Evolutionary conservation across 2,329 filamentous ascomycete species (phyloP).

Genomic region (Fusarium nanum): DNA sequence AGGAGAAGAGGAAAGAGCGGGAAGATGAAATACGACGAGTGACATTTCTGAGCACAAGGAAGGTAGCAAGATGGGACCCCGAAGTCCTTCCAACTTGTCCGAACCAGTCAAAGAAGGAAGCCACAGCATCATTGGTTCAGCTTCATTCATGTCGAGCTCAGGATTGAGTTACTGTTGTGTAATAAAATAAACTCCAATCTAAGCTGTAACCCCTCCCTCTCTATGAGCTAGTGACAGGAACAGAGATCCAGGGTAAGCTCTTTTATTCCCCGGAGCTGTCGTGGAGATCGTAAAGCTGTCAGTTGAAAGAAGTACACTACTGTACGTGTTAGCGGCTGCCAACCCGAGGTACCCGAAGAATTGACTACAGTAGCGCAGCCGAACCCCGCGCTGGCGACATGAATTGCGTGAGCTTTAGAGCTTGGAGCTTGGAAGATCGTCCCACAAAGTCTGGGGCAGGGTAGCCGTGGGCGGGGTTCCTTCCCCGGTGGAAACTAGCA

Average conservation of each 20-base stretch:
- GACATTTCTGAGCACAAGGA: conserved; percentile 20
- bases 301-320: conserved; percentile 11
- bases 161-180: conserved; percentile 29
- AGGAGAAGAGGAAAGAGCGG: conserved; percentile 1
- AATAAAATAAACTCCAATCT: conserved; percentile 29
- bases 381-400: conserved; percentile 43
- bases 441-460: conserved; percentile 25
- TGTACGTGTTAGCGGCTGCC: conserved; percentile 27
- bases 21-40: conserved; percentile 27
- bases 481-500: conserved; percentile 7
- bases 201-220: neutral
- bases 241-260: conserved; percentile 28
- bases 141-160: neutral
- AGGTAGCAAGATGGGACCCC: neutral
- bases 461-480: neutral
- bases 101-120: conserved; percentile 24
- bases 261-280: conserved; percentile 25
- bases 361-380: conserved; percentile 31
- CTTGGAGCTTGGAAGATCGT: conserved; percentile 16
- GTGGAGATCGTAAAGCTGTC: neutral
- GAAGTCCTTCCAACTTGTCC: neutral
- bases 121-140: conserved; percentile 39
- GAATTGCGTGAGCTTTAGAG: conserved; percentile 2
- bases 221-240: conserved; percentile 9
- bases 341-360: conserved; percentile 20